Base-by-base conservation (phyloP, 2,329 filamentous ascomycete species). In the Sporothrix luriei region DNA sequence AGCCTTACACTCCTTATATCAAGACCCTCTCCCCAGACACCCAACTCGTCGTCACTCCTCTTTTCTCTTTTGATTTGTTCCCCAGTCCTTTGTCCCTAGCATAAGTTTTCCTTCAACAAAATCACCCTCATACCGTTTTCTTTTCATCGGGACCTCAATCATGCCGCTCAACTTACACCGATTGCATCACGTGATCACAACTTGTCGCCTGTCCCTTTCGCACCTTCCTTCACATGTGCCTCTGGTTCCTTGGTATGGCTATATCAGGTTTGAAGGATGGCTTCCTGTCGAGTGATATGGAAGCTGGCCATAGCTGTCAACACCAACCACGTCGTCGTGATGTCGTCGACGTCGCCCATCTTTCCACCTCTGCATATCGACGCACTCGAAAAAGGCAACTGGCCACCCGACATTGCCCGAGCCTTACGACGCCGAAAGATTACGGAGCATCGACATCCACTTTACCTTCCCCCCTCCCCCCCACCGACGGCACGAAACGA, bases 321-420 rank as follows among this genome's bases (percentile, higher is more conserved):
- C 38, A 16, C 3, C n/a, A 24, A 46, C 33, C 24, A 24, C 21
- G 57, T 62, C 57, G 57, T 10, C 13, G 57, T 46, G 57, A 9
- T 33, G 38, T 19, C 19, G 33, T 59, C 55, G 21, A n/a, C 54
- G 29, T 57, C 52, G 19, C 40, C 19, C 33, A 33, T 43, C 11
- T 43, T 4, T 43, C 40, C 10, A 46, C n/a, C n/a, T 19, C 7
- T 43, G 24, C 38, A 24, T 43, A 21, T 49, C 61, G 19, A 49
- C 9, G 49, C 40, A 14, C 48, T 26, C 62, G 26, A 38, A 65
- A 38, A 7, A n/a, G 62, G 26, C 46, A 65, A 65, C 62, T 19
- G 38, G 46, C 62, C 62, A 52, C 43, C 62, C 62, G 62, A 51
- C 62, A 65, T 65, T 52, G 62, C 46, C 62, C 62, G 62, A 65